Percentiles rank a stretch among this genome's conserved stretches.
These are phyloP conservation scores for Ceratocystis ficicola DNA, from an alignment of 2,329 filamentous ascomycete species.

Conservation along the genomic window DNA sequence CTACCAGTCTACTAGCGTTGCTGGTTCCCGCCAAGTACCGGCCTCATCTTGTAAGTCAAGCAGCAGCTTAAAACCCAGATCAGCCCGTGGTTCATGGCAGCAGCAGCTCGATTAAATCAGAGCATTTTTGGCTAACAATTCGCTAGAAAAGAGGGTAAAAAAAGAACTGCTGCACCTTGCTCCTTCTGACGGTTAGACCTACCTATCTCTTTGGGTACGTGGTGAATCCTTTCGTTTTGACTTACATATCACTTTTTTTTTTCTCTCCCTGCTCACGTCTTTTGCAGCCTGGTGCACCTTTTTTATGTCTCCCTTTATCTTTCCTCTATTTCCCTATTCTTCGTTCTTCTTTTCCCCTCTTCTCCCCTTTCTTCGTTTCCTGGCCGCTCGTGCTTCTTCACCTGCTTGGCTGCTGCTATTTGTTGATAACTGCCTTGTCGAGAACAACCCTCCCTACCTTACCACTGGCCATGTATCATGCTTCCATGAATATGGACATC, in stretches of 20 bases:
- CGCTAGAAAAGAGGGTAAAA: too few relatives aligned
- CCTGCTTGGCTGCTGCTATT: not conserved
- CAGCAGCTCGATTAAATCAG: too few relatives aligned
- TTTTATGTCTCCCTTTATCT: not conserved
- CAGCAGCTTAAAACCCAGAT: too few relatives aligned
- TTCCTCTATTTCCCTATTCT: not conserved
- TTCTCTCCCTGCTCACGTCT: not conserved
- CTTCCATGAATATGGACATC: not conserved
- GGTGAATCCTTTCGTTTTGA: not conserved
- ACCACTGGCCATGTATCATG: not conserved
- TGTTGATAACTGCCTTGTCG: not conserved
- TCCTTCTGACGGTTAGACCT: not conserved
- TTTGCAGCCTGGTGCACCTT: not conserved
- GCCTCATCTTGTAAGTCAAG: too few relatives aligned
- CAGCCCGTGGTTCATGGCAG: too few relatives aligned
- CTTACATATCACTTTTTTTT: not conserved
- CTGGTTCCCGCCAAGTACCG: too few relatives aligned
- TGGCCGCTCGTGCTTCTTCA: not conserved
- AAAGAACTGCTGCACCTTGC: not conserved
- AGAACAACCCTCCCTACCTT: not conserved
- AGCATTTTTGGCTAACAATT: too few relatives aligned
- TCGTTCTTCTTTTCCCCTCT: not conserved
- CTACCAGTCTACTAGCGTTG: too few relatives aligned
- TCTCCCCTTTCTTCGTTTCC: not conserved
- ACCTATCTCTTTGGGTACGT: not conserved